These are phyloP conservation scores for Fusarium albidum DNA, from an alignment of 2,329 filamentous ascomycete species.

Conservation along the genomic window DNA sequence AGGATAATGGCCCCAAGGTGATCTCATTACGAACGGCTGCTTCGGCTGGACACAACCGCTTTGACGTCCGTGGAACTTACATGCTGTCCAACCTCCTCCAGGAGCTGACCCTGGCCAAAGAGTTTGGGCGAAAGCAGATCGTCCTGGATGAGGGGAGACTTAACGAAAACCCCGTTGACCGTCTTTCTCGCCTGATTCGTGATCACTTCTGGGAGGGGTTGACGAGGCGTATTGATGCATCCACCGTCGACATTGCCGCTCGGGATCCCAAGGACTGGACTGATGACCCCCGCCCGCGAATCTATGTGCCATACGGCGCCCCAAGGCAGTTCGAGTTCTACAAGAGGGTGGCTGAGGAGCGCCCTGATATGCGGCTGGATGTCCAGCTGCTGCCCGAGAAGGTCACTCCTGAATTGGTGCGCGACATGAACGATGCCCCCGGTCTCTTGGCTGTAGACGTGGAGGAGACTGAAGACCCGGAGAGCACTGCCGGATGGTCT, in stretches of 20 bases:
- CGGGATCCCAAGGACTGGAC: slow-evolving; percentile 97
- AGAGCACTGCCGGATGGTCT: slow-evolving; percentile 69
- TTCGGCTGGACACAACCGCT: slow-evolving; percentile 85
- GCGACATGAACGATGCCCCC: slow-evolving; percentile 85
- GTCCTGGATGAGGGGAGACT: slow-evolving; percentile 89
- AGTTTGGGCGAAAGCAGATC: slow-evolving; percentile 88
- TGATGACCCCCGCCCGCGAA: slow-evolving; percentile 83
- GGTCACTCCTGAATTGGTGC: slow-evolving; percentile 82
- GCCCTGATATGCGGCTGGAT: slow-evolving; percentile 86
- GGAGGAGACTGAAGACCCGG: slow-evolving; percentile 74
- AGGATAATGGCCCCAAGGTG: slow-evolving; percentile 92
- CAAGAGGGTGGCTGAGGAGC: slow-evolving; percentile 76
- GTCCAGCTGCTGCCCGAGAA: slow-evolving; percentile 80
- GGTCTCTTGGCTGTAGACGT: slow-evolving; percentile 91
- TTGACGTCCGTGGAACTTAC: slow-evolving; percentile 94
- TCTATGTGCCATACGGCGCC: slow-evolving; percentile 86
- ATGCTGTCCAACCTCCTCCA: slow-evolving; percentile 97
- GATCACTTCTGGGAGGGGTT: slow-evolving; percentile 93
- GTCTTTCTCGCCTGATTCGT: slow-evolving; percentile 84
- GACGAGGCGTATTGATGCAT: slow-evolving; percentile 88
- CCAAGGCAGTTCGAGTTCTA: slow-evolving; percentile 94
- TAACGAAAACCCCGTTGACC: slow-evolving; percentile 93
- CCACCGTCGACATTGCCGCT: slow-evolving; percentile 85
- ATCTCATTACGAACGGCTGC: slow-evolving; percentile 84
- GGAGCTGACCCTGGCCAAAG: slow-evolving; percentile 90